A percentile compares a stretch with the other conserved stretches of the same genome.
Conservation (phyloP, 2,329 filamentous ascomycete species). For the Fusarium begoniae region DNA sequence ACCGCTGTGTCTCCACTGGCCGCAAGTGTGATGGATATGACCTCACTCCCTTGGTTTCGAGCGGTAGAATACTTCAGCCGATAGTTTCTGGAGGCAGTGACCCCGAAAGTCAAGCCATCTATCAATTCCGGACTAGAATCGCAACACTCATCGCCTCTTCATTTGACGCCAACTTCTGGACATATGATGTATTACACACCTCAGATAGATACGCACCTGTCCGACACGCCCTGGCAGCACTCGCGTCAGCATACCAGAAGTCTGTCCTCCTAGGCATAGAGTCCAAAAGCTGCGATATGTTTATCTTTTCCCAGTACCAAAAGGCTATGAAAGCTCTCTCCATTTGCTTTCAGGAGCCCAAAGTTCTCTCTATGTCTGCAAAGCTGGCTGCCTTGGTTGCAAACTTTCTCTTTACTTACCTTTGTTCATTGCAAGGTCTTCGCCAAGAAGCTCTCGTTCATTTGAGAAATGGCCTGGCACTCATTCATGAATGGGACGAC, state of each 20-base stretch:
- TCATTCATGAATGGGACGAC: background rate
- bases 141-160: background rate
- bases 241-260: background rate
- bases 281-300: background rate
- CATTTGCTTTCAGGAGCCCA: background rate
- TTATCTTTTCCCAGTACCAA: background rate
- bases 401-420: background rate
- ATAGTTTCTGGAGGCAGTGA: background rate
- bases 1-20: background rate
- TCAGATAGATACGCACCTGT: background rate
- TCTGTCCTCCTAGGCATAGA: background rate
- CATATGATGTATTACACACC: background rate
- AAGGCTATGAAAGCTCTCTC: background rate
- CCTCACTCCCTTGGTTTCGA: fast-evolving
- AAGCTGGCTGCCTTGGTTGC: background rate
- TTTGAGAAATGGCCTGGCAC: background rate
- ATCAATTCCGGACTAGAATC: conserved; percentile 3
- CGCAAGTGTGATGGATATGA: background rate
- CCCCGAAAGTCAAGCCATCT: background rate
- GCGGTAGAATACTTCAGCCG: no score
- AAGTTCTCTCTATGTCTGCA: background rate
- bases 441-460: background rate
- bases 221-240: background rate
- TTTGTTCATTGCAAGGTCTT: background rate
- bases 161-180: background rate